phyloP scores from a whole-genome alignment of 1,284 basidiomycete genomes.

The Marasmius tenuissimus region DNA sequence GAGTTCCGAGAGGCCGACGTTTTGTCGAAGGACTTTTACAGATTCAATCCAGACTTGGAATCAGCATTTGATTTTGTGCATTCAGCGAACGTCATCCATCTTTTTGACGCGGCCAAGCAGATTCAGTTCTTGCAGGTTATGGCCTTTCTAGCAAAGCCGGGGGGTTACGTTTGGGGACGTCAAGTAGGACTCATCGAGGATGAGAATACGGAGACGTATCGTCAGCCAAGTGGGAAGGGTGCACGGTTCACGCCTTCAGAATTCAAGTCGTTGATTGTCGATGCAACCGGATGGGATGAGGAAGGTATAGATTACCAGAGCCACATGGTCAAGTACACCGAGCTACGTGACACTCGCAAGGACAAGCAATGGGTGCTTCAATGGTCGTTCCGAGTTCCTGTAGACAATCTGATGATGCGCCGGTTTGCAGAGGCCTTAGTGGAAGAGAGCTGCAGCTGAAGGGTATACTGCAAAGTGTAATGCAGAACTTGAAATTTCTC shows the following conservation, averaged over 20 bases:
- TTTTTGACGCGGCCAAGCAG: neutral
- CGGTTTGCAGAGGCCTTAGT: neutral
- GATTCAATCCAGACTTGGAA: neutral
- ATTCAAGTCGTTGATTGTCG: neutral
- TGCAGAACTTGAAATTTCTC: no score
- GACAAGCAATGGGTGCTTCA: neutral
- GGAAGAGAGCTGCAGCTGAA: no score
- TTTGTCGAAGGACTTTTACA: neutral
- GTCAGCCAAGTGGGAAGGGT: neutral
- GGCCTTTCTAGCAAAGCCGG: neutral
- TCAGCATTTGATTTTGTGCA: neutral
- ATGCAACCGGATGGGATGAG: neutral
- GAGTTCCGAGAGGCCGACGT: neutral
- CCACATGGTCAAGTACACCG: neutral
- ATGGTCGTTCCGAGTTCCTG: no score
- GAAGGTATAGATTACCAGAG: neutral
- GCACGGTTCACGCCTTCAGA: neutral
- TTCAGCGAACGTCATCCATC: no score
- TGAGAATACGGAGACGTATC: neutral
- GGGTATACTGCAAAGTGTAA: no score
- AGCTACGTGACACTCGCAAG: neutral
- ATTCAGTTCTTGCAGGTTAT: no score
- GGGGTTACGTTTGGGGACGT: neutral
- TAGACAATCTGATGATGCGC: neutral
- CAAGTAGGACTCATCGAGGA: neutral